These are phyloP conservation scores for Pyrenula massariospora DNA, from an alignment of 495 filamentous ascomycete genomes.

Conservation along the genomic window DNA sequence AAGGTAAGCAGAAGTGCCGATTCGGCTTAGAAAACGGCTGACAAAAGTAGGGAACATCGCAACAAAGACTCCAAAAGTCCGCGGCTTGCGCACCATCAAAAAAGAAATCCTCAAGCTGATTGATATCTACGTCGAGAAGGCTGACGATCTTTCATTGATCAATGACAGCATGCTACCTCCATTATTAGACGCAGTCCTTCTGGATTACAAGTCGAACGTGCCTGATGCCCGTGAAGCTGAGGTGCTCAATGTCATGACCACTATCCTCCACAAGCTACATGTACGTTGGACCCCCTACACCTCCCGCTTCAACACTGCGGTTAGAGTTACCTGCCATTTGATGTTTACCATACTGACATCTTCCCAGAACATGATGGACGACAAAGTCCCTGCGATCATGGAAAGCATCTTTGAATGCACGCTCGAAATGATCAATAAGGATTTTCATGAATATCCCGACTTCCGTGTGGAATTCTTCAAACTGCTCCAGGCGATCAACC, in stretches of 20 bases:
- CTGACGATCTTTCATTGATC: slow-evolving; percentile 89
- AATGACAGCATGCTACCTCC: slow-evolving; percentile 88
- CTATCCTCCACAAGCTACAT: slow-evolving; percentile 88
- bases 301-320: slow-evolving; percentile 17
- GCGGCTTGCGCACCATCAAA: slow-evolving; percentile 93
- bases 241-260: slow-evolving; percentile 94
- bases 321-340: slow-evolving; percentile 12
- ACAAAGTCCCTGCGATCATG: slow-evolving; percentile 95
- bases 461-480: slow-evolving; percentile 98
- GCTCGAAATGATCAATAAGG: slow-evolving; percentile 99
- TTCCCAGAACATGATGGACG: slow-evolving; percentile 76
- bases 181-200: slow-evolving; percentile 85
- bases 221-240: slow-evolving; percentile 94
- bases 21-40: slow-evolving; percentile 12
- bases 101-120: slow-evolving; percentile 99
- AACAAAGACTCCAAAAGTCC: slow-evolving; percentile 94
- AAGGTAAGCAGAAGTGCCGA: slow-evolving; percentile 72
- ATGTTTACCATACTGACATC: slow-evolving; percentile 18
- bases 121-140: slow-evolving; percentile 94
- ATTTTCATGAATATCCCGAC: slow-evolving; percentile 98
- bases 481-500: slow-evolving; percentile 85
- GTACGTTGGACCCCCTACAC: slow-evolving; percentile 51
- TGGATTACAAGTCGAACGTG: slow-evolving; percentile 96
- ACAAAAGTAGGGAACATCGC: slow-evolving; percentile 60
- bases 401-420: slow-evolving; percentile 98